Conservation (phyloP, 768 basidiomycete genomes). For the Rhizopogon vesiculosus region DNA sequence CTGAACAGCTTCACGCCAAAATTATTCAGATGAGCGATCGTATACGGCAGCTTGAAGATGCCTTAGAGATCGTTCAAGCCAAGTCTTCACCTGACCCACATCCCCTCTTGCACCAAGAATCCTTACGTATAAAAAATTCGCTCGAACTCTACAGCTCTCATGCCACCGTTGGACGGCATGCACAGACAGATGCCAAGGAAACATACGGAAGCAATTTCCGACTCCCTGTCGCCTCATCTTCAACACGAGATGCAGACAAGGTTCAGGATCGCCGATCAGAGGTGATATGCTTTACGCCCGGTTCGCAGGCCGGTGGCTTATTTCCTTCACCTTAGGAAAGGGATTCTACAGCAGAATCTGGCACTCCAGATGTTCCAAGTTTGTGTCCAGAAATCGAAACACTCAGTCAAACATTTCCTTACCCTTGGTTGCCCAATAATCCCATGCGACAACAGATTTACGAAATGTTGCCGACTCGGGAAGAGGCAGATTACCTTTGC, state of each 20-base stretch:
- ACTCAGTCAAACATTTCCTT: slow-evolving; percentile 65
- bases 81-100: slow-evolving; percentile 38
- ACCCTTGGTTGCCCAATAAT: slow-evolving; percentile 62
- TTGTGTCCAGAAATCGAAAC: slow-evolving; percentile 33
- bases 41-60: slow-evolving; percentile 61
- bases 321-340: slow-evolving; percentile 16
- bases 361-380: slow-evolving; percentile 9
- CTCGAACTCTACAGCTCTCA: slow-evolving; percentile 54
- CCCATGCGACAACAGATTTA: slow-evolving; percentile 60
- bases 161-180: slow-evolving; percentile 12
- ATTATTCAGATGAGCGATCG: slow-evolving; percentile 58
- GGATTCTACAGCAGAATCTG: slow-evolving; percentile 20
- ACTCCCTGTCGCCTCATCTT: background rate
- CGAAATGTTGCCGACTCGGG: slow-evolving; percentile 53
- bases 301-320: background rate
- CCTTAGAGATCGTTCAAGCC: slow-evolving; percentile 41
- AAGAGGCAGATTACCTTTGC: slow-evolving; percentile 56
- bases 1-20: slow-evolving; percentile 61
- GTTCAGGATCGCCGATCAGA: slow-evolving; percentile 18
- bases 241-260: slow-evolving; percentile 2
- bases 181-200: slow-evolving; percentile 4
- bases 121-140: slow-evolving; percentile 60
- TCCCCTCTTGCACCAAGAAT: slow-evolving; percentile 54
- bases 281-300: slow-evolving; percentile 9
- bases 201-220: slow-evolving; percentile 11